phyloP scores from a whole-genome alignment of 164 flowering plant species.

The Hamamelis virginiana region DNA sequence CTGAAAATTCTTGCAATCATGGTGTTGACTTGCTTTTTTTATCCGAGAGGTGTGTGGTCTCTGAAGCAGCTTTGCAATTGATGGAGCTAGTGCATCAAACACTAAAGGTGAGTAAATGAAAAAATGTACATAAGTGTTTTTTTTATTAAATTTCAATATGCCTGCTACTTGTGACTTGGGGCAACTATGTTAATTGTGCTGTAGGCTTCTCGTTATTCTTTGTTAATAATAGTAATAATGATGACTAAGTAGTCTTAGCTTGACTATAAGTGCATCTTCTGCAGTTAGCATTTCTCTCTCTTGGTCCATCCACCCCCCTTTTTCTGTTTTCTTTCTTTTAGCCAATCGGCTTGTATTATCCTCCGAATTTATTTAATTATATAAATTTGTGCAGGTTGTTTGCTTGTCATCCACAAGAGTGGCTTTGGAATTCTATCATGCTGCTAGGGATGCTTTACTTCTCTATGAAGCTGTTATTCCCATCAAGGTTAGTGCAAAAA shows the following conservation, averaged over 20 bases:
- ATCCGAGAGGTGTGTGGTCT: slow-evolving; percentile 70
- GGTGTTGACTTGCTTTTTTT: slow-evolving; percentile 63
- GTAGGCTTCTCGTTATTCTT: too few relatives aligned
- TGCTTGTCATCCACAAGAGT: slow-evolving; percentile 84
- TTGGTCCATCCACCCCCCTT: neutral
- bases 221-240: too few relatives aligned
- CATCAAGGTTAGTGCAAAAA: slow-evolving; percentile 62
- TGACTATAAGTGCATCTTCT: neutral
- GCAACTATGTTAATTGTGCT: too few relatives aligned
- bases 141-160: too few relatives aligned
- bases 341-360: too few relatives aligned
- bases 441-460: slow-evolving; percentile 88
- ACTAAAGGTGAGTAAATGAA: slow-evolving; percentile 50
- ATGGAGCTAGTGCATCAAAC: slow-evolving; percentile 82
- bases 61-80: slow-evolving; percentile 69
- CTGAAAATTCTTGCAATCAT: slow-evolving; percentile 31
- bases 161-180: too few relatives aligned
- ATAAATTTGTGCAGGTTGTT: slow-evolving; percentile 58
- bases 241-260: neutral
- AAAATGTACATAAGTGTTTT: neutral
- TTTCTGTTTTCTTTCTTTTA: too few relatives aligned
- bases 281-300: neutral
- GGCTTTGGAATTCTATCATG: slow-evolving; percentile 83
- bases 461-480: slow-evolving; percentile 88
- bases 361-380: too few relatives aligned